A percentile compares a stretch with the other conserved stretches of the same genome.
These are phyloP conservation scores for Torulaspora maleeae DNA, from an alignment of 805 yeast species.

Conservation along the genomic window DNA sequence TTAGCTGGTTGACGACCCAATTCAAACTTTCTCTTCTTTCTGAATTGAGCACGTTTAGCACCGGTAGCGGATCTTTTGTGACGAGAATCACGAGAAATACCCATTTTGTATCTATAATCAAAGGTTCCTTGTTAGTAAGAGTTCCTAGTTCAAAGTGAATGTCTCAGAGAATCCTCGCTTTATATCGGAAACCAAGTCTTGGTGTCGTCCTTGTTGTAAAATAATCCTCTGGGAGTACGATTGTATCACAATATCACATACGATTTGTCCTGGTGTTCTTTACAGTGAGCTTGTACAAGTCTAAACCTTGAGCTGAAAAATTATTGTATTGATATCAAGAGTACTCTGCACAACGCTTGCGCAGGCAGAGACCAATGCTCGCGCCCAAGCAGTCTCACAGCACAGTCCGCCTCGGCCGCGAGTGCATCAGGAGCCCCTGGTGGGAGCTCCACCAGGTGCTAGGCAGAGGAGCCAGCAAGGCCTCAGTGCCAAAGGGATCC, in stretches of 20 bases:
- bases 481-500: background rate
- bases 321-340: constrained; percentile 1
- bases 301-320: constrained; percentile 1
- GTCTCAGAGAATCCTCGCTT: background rate
- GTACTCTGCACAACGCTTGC: constrained; percentile 1
- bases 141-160: background rate
- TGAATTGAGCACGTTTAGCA: constrained; percentile 99
- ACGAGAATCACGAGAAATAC: constrained; percentile 99
- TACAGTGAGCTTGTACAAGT: constrained; percentile 4
- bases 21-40: constrained; percentile 99
- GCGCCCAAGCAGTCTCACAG: too few relatives aligned
- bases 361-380: background rate
- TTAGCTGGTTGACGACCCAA: constrained; percentile 99
- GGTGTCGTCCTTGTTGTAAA: background rate
- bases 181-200: background rate
- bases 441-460: background rate
- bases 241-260: constrained; percentile 20
- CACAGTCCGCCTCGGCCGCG: background rate
- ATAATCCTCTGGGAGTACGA: background rate
- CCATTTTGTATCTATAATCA: constrained; percentile 59
- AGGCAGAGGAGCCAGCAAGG: background rate
- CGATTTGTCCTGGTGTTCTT: constrained; percentile 33
- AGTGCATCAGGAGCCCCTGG: background rate
- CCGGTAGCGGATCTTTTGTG: constrained; percentile 99
- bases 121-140: constrained; percentile 18